These are phyloP conservation scores for Wallacemonas collosoma DNA, from an alignment of 208 protist species.

Conservation along the genomic window DNA sequence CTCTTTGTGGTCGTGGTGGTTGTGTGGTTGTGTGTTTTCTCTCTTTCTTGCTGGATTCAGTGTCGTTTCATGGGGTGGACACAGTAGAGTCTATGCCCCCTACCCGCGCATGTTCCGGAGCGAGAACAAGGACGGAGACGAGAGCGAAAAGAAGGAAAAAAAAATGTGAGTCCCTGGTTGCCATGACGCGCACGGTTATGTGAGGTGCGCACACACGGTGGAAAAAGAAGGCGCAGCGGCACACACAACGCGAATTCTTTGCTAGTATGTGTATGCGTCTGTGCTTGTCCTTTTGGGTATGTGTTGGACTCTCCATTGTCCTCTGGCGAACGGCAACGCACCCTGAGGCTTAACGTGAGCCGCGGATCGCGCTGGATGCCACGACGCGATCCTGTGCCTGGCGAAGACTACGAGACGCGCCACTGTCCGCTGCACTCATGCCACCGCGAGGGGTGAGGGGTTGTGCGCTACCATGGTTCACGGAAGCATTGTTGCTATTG, in stretches of 20 bases:
- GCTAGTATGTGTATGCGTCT: no score
- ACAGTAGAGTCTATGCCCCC: no score
- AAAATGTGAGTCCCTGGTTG: no score
- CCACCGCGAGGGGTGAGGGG: conserved; percentile 15
- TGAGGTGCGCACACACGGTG: no score
- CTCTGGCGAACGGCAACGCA: no score
- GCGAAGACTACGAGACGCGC: conserved; percentile 22
- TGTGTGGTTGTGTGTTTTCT: conserved; percentile 10
- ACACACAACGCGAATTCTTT: background rate
- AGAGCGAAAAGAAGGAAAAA: no score
- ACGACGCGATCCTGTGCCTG: conserved; percentile 44
- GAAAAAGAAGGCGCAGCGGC: background rate
- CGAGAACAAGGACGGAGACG: no score
- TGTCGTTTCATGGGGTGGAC: no score
- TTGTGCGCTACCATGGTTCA: background rate
- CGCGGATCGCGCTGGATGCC: conserved; percentile 48
- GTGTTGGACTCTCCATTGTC: background rate
- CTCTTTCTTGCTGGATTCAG: conserved; percentile 14
- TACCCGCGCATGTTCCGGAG: no score
- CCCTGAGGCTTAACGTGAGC: conserved; percentile 17
- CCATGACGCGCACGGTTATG: no score
- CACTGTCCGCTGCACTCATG: conserved; percentile 10
- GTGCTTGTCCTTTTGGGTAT: no score
- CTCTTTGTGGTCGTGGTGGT: background rate
- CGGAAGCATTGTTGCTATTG: conserved; percentile 4